Base-by-base conservation (phyloP, 2,329 filamentous ascomycete species). In the Beauveria asiatica region DNA sequence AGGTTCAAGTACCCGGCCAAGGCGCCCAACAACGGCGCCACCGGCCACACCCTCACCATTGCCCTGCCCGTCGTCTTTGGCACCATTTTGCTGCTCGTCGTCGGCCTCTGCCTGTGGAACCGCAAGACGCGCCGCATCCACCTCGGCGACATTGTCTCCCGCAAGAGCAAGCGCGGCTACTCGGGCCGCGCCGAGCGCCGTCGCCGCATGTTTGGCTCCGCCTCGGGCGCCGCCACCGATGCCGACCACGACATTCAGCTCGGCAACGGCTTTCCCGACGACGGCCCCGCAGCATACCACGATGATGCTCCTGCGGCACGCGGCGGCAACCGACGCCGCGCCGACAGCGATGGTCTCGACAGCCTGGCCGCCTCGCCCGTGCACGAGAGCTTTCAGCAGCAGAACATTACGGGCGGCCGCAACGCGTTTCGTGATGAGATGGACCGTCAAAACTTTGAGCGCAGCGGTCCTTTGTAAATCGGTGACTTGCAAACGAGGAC, bases 101-200 rank as follows among this genome's bases (percentile, higher is more conserved):
- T 85, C 72, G 75, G 86, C 71, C 68, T 84, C 71, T 76, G 80
- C 73, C 58, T 86, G 75, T 83, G 77, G 76, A 82, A 83, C 70
- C 74, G 76, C 59, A 75, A 78, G 66, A 70, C 74, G n/a, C 76
- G 82, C 60, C 69, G 69, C 62, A 81, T 84, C 62, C 71, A 72
- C 5, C 67, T 84, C 51, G 80, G 78, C 57, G 80, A 78, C 66
- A 72, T 83, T 70, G 80, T 83, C 75, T 73, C 77, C 65, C 76
- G 79, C 55, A 30, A 3, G 19, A 64, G 65, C 46, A 70, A 75
- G 37, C 67, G 74, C 63, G 76, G 80, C 45, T 80, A 80, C 69
- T 70, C 67, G 11, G 76, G 78, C 61, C 70, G 75, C 60, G 68
- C 72, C 56, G 71, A 70, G 66, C 69, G 67, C 50, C 72, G 73